Evolutionary conservation across 1,284 basidiomycete genomes (phyloP), one percentile per base, ranked within the genome.

Genomic region (Meira miltonrushii): DNA sequence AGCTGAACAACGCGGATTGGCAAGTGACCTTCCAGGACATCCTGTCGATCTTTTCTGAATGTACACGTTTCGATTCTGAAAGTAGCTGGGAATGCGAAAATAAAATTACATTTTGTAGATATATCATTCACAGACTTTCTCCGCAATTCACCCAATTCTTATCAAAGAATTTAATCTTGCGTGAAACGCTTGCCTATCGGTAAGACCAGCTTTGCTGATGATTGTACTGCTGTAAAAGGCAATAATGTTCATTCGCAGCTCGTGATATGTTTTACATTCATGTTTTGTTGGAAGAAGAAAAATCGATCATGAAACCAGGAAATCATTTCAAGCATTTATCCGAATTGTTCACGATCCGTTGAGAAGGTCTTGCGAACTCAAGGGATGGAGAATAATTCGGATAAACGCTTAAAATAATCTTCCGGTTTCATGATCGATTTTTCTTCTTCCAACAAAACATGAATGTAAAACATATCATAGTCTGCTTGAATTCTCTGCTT

Each of bases 401-500:
- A 85, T 62, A 74, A 79, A 41, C 84, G 82, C 66, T 57, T 57
- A 52, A 68, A 33, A 55, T 60, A 65, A 28, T 74, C 82, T 39
- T 78, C 79, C 38, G 81, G 81, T 62, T 74, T 65, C 5, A 83
- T 62, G 50, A 88, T 81, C 58, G 84, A 65, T 38, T 48, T 79
- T 79, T 90, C 89, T 70, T 87, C 83, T 23, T 68, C 54, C 23
- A 67, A 39, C 15, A 69, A 61, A 25, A 69, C 62, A 70, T 89
- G 85, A 54, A 89, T 88, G 69, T 78, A 79, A 73, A 79, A 81
- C 4, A 81, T 68, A 69, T 88, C 82, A 80, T 85, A 81, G 6
- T 88, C 87, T 4, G 90, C 90, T 69, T 89, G 87, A n/a, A 92
- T 75, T 6, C 80, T 81, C 58, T 82, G 83, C 78, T 84, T 82